These are phyloP conservation scores for Aspergillus wentii DNA, from an alignment of 495 filamentous ascomycete species.

Conservation along the genomic window DNA sequence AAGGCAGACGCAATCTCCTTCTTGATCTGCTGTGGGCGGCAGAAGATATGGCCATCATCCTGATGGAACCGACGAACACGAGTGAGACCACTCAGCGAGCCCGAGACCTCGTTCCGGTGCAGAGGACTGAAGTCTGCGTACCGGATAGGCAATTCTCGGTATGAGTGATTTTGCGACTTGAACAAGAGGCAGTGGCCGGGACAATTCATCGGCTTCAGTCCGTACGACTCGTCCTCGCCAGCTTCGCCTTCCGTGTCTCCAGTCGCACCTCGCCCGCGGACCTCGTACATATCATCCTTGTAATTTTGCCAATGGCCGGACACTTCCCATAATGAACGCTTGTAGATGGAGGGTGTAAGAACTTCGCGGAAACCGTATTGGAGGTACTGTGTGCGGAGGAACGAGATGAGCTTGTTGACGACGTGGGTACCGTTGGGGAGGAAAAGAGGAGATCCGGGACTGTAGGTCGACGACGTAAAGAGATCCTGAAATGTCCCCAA, in stretches of 20 bases:
- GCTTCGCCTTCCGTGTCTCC: constrained; percentile 39
- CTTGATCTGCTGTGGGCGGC: constrained; percentile 75
- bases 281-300: constrained; percentile 91
- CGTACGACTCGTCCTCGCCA: constrained; percentile 73
- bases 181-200: constrained; percentile 92
- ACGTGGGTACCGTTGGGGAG: constrained; percentile 80
- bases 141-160: constrained; percentile 79
- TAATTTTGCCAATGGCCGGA: constrained; percentile 94
- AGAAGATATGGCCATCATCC: constrained; percentile 95
- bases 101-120: constrained; percentile 87
- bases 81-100: constrained; percentile 79
- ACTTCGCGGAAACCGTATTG: constrained; percentile 89
- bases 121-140: constrained; percentile 92
- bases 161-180: constrained; percentile 63
- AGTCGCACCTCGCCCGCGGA: constrained; percentile 57
- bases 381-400: constrained; percentile 82
- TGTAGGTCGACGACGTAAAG: constrained; percentile 73
- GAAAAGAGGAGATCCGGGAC: constrained; percentile 85
- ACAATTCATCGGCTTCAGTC: constrained; percentile 96
- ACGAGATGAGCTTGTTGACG: constrained; percentile 81
- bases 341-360: constrained; percentile 91
- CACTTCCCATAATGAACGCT: constrained; percentile 80
- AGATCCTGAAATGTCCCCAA: constrained; percentile 69
- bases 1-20: constrained; percentile 75
- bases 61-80: constrained; percentile 92